These are phyloP conservation scores for Fusarium penzigii DNA, from an alignment of 2,329 filamentous ascomycete genomes.

Conservation along the genomic window DNA sequence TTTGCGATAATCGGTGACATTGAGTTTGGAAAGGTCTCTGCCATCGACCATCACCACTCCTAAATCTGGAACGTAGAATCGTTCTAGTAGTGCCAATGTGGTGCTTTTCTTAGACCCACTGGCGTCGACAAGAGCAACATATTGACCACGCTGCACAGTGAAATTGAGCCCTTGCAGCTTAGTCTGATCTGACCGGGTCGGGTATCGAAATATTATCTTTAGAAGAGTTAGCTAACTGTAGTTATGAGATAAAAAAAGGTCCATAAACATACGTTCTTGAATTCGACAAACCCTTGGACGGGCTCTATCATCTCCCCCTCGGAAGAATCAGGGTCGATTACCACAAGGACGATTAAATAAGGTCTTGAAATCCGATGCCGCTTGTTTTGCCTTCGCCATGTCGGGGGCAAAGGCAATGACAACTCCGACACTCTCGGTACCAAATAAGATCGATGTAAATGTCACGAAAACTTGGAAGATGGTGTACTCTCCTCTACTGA, in stretches of 20 bases:
- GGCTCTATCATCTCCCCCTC: conserved; percentile 63
- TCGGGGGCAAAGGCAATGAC: conserved; percentile 90
- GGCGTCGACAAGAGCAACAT: conserved; percentile 88
- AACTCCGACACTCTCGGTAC: conserved; percentile 85
- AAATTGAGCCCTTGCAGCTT: conserved; percentile 84
- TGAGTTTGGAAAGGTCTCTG: conserved; percentile 76
- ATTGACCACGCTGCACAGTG: conserved; percentile 73
- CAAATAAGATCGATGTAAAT: conserved; percentile 86
- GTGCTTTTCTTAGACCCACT: conserved; percentile 94
- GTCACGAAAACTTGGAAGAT: conserved; percentile 91
- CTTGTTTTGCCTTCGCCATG: conserved; percentile 89
- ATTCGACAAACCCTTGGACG: conserved; percentile 80
- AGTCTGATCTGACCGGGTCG: conserved; percentile 86
- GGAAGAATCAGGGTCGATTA: conserved; percentile 78
- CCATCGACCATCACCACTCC: conserved; percentile 83
- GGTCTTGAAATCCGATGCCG: conserved; percentile 76
- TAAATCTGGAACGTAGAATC: conserved; percentile 87
- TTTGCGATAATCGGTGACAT: conserved; percentile 85
- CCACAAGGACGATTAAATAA: conserved; percentile 81
- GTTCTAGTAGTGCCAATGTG: conserved; percentile 86
- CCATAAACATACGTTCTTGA: conserved; percentile 93
- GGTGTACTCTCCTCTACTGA: conserved; percentile 68
- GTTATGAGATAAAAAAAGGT: too few species aligned
- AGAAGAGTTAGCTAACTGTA: too few species aligned
- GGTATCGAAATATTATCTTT: too few species aligned